Percentiles rank a stretch among this genome's conserved stretches.
Evolutionary conservation across 495 filamentous ascomycete species (phyloP).

Genomic region (Hypoxylon fuscum): DNA sequence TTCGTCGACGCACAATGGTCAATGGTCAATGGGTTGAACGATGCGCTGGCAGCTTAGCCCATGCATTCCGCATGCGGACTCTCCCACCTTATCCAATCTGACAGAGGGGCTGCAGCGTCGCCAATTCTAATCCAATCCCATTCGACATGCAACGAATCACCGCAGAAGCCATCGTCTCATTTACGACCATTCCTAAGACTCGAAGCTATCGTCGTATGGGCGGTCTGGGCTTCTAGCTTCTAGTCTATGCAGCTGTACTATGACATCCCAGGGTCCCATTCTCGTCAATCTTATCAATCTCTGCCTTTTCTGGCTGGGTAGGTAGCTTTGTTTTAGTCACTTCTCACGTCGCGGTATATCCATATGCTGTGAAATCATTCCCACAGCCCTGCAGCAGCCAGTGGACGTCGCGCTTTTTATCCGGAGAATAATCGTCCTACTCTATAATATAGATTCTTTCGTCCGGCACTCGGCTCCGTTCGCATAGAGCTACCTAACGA

Average conservation of each 20-base stretch:
- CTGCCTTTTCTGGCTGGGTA: constrained; percentile 14
- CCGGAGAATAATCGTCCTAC: constrained; percentile 27
- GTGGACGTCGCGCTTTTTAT: constrained; percentile 22
- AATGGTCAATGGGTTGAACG: constrained; percentile 36
- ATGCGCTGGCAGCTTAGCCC: constrained; percentile 35
- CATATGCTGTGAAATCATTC: constrained; percentile 22
- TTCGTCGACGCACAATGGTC: constrained; percentile 26
- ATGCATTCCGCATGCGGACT: constrained; percentile 24
- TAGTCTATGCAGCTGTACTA: constrained; percentile 12
- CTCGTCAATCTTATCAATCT: constrained; percentile 11
- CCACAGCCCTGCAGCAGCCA: constrained; percentile 7
- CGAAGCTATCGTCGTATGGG: constrained; percentile 13
- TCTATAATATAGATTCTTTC: constrained; percentile 7
- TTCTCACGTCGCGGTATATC: constrained; percentile 11
- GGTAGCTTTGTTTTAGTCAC: constrained; percentile 13
- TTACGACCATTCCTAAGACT: constrained; percentile 6
- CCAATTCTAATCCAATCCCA: constrained; percentile 38
- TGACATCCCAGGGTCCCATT: constrained; percentile 2
- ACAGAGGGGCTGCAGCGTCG: constrained; percentile 35
- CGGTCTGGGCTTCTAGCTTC: constrained; percentile 4
- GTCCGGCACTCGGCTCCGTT: constrained; percentile 13
- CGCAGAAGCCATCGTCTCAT: constrained; percentile 26
- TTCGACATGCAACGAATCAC: constrained; percentile 40
- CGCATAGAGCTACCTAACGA: constrained; percentile 8
- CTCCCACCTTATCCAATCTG: constrained; percentile 35